Evolutionary conservation across 345 rosid genomes (phyloP).

Genomic region (Murraya koenigii): DNA sequence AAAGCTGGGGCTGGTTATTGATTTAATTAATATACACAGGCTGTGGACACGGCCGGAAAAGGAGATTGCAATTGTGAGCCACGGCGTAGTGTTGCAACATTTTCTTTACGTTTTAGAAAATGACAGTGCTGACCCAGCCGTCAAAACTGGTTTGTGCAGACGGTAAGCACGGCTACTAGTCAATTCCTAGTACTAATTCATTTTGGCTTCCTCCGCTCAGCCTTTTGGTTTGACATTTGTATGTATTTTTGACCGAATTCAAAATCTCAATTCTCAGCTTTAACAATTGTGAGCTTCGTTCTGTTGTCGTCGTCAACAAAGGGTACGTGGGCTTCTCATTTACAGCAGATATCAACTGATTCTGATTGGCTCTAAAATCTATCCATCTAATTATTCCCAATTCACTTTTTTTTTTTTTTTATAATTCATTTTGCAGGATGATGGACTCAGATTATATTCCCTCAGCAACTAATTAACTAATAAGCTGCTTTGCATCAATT

Average conservation of each 20-base stretch:
- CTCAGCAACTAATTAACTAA: not conserved
- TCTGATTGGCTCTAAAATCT: not conserved
- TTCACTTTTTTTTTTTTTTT: not conserved
- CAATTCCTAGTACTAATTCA: not conserved
- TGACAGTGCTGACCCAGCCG: not conserved
- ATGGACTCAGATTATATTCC: not conserved
- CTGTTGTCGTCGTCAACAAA: slow-evolving; percentile 1
- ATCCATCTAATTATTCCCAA: not conserved
- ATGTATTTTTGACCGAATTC: not conserved
- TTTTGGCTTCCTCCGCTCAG: not conserved
- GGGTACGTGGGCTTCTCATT: not conserved
- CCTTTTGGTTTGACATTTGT: not conserved
- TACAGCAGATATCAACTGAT: not conserved
- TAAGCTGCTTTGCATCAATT: not conserved
- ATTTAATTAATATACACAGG: not conserved
- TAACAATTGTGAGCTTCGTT: slow-evolving; percentile 9
- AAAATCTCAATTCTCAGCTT: not conserved
- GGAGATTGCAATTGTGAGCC: slow-evolving; percentile 12
- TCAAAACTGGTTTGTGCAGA: not conserved
- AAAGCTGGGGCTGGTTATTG: not conserved
- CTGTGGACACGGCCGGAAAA: slow-evolving; percentile 9
- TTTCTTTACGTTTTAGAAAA: not conserved
- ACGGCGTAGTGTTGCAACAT: slow-evolving; percentile 13
- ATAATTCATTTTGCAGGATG: not conserved
- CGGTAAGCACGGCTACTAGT: not conserved